These are phyloP conservation scores for Leishmania guyanensis DNA, from an alignment of 208 protist species.

Conservation along the genomic window DNA sequence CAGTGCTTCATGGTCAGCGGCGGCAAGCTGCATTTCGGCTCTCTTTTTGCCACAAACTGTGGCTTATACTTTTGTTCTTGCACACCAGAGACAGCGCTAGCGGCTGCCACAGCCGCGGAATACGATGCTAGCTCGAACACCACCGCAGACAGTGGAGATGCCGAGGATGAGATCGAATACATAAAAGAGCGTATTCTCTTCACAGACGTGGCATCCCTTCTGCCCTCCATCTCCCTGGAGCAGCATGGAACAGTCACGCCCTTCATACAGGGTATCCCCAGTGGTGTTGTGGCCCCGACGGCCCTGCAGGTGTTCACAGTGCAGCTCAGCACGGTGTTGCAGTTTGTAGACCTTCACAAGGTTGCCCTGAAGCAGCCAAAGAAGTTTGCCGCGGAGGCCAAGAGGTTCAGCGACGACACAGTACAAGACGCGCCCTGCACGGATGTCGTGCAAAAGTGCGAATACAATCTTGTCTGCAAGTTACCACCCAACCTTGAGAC, in stretches of 20 bases:
- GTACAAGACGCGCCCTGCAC: slow-evolving; percentile 10
- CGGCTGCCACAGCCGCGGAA: not conserved
- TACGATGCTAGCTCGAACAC: not conserved
- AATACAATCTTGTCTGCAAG: slow-evolving; percentile 26
- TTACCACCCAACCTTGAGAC: slow-evolving; percentile 31
- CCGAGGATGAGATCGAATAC: slow-evolving; percentile 25
- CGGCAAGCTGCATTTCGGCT: slow-evolving; percentile 35
- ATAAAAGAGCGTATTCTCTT: slow-evolving; percentile 58
- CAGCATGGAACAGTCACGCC: slow-evolving; percentile 22
- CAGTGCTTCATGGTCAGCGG: slow-evolving; percentile 52
- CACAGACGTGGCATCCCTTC: slow-evolving; percentile 47
- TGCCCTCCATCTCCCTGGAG: slow-evolving; percentile 55
- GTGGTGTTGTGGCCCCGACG: slow-evolving; percentile 43
- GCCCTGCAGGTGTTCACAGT: slow-evolving; percentile 67
- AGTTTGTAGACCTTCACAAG: slow-evolving; percentile 49
- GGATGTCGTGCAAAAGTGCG: slow-evolving; percentile 33
- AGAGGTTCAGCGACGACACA: not conserved
- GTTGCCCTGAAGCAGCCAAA: slow-evolving; percentile 44
- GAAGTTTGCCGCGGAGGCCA: not conserved
- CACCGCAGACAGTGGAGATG: not conserved
- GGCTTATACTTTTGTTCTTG: slow-evolving; percentile 60
- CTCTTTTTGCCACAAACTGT: slow-evolving; percentile 47
- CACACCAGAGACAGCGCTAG: not conserved
- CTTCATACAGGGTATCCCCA: slow-evolving; percentile 52
- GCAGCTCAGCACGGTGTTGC: slow-evolving; percentile 43